phyloP scores from a whole-genome alignment of 2,329 filamentous ascomycete species.

The Sarocladium oryzae region DNA sequence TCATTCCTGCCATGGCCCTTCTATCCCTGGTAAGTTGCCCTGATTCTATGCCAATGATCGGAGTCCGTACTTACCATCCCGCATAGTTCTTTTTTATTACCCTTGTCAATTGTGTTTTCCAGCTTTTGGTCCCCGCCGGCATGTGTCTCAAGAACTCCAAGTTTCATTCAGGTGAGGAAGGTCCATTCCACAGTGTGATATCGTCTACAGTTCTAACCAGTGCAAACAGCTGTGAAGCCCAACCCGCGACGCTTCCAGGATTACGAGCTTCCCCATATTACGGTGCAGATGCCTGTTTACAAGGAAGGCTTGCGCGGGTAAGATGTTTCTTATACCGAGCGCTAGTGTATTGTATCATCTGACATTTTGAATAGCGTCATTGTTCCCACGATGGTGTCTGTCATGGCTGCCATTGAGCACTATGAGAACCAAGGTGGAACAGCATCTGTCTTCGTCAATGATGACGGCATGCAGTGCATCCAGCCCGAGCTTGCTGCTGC shows the following conservation, averaged over 20 bases:
- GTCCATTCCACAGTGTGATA: no score
- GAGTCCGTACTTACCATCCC: background rate
- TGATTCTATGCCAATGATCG: no score
- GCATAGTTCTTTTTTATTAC: slow-evolving; percentile 21
- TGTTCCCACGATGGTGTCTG: slow-evolving; percentile 37
- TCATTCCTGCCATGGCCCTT: background rate
- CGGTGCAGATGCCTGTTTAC: slow-evolving; percentile 38
- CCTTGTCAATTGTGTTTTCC: slow-evolving; percentile 19
- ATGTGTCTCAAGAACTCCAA: slow-evolving; percentile 20
- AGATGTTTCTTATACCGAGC: background rate
- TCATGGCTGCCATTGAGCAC: slow-evolving; percentile 42
- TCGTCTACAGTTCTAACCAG: no score
- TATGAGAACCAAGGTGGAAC: slow-evolving; percentile 41
- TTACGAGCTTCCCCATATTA: slow-evolving; percentile 37
- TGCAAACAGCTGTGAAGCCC: slow-evolving; percentile 18
- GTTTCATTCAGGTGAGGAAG: slow-evolving; percentile 17
- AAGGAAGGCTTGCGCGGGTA: slow-evolving; percentile 25
- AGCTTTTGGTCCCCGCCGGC: slow-evolving; percentile 18
- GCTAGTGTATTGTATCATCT: background rate
- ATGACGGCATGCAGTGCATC: slow-evolving; percentile 52
- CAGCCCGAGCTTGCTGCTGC: slow-evolving; percentile 35
- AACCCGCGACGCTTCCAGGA: slow-evolving; percentile 19
- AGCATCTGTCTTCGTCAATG: slow-evolving; percentile 53
- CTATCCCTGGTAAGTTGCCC: no score
- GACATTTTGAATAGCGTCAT: background rate